Base-by-base conservation (phyloP, 768 basidiomycete species). In the Saitozyma sp. region DNA sequence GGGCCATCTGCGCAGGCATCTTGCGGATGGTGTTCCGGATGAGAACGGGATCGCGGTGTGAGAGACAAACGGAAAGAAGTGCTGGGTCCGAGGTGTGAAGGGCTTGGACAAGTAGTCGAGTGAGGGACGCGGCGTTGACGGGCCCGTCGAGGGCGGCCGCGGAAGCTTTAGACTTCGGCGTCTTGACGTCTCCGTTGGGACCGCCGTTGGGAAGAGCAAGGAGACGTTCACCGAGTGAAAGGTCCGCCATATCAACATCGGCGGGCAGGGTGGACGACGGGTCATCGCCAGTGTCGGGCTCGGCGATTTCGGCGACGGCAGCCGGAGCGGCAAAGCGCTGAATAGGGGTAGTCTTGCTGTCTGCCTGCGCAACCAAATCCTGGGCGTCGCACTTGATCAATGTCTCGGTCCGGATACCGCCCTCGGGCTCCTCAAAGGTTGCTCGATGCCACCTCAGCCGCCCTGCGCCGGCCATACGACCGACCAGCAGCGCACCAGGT, bases 91-190 rank as follows among this genome's bases (percentile, higher is more conserved):
- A 88, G 0, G 96, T 97, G 78, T 99, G 96, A 37, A 99, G 81
- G 0, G 96, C 95, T 81, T 99, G 96, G 61, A 95, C 90, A 54
- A 99, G 84, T 37, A 95, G 94, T 59, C 92, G 88, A 37, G 95
- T 91, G 62, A 98, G 84, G 0, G 95, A 94, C 66, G 88, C 87
- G 0, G 91, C 87, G 43, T 93, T 90, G 50, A 78, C 74, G 3
- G 74, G 71, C 14, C 73, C 73, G 41, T 67, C 71, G 50, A 65
- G 58, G 8, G 60, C 64, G 5, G 56, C 42, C 29, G 61, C 65
- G 17, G 82, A 80, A 14, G 76, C 69, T 17, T 61, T 70, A 10
- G 65, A 48, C 29, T 29, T 29, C 40, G 59, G 61, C 13, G 61
- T 68, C 14, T 58, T 50, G 4, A 67, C 77, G n/a, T 81, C 84